These are phyloP conservation scores for Nicotiana tomentosiformis DNA, from an alignment of 257 asterid genomes.

Conservation along the genomic window DNA sequence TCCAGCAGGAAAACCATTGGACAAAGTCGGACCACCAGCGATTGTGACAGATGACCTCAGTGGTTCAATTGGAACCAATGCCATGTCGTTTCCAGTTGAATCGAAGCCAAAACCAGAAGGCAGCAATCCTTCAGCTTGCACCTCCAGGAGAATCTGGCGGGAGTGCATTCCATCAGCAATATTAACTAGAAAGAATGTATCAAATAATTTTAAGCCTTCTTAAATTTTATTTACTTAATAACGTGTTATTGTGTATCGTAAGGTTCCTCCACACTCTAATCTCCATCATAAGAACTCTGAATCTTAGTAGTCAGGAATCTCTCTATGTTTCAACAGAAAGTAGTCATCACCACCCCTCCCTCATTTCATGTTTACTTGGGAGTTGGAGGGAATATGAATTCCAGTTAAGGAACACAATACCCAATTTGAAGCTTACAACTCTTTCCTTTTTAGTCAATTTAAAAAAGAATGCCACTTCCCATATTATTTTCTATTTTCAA, in stretches of 20 bases:
- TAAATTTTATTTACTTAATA: background rate
- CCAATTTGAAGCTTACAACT: background rate
- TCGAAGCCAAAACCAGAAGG: slow-evolving; percentile 43
- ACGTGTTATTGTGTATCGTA: background rate
- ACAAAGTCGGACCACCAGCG: slow-evolving; percentile 88
- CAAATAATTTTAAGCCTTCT: background rate
- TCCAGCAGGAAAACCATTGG: slow-evolving; percentile 66
- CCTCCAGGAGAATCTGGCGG: slow-evolving; percentile 83
- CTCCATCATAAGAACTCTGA: background rate
- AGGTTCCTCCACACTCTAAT: background rate
- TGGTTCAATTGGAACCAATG: slow-evolving; percentile 81
- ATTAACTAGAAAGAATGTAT: background rate
- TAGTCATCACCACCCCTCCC: background rate
- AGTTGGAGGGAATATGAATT: background rate
- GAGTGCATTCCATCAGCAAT: slow-evolving; percentile 6
- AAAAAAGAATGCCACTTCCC: no score
- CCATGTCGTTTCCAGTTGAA: slow-evolving; percentile 80
- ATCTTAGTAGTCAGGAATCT: background rate
- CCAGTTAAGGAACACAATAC: background rate
- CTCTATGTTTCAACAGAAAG: background rate
- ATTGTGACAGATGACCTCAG: slow-evolving; percentile 62
- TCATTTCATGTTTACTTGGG: background rate
- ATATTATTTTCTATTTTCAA: no score
- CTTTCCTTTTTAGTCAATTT: no score
- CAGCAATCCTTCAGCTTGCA: slow-evolving; percentile 42